A percentile compares a stretch with the other conserved stretches of the same genome.
Evolutionary conservation across 257 asterid species (phyloP).

Genomic region (Solanum etuberosum): DNA sequence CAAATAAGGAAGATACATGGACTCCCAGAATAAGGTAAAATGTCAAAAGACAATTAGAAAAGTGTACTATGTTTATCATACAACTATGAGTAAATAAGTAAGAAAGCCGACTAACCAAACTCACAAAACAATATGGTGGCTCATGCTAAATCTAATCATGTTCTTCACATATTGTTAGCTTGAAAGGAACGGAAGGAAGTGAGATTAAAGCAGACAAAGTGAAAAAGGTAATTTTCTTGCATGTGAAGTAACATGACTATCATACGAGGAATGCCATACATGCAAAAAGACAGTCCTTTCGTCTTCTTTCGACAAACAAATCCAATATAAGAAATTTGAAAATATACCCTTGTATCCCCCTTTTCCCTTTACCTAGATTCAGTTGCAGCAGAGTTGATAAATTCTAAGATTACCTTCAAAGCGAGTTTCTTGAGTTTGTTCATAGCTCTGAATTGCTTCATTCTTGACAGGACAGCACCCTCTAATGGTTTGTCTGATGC

Average conservation of each 20-base stretch:
- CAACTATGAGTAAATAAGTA: not conserved
- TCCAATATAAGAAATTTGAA: not conserved
- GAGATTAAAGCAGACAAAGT: not conserved
- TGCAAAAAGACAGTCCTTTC: not conserved
- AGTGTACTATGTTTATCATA: not conserved
- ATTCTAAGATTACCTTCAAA: constrained; percentile 46
- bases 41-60: not conserved
- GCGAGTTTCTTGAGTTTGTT: constrained; percentile 87
- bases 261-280: not conserved
- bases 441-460: constrained; percentile 96
- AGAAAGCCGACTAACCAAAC: not conserved
- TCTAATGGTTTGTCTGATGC: constrained; percentile 83
- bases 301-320: not conserved
- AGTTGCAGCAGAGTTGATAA: not conserved
- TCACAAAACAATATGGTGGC: not conserved
- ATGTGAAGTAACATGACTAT: not conserved
- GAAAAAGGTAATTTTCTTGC: not conserved
- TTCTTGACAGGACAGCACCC: constrained; percentile 76
- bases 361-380: not conserved
- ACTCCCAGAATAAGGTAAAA: not conserved
- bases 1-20: not conserved
- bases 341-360: not conserved
- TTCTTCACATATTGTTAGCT: not conserved
- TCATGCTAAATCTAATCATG: not conserved
- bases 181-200: not conserved